A percentile compares a stretch with the other conserved stretches of the same genome.
Evolutionary conservation across 2,329 filamentous ascomycete species (phyloP).

Genomic region (Ramichloridium luteum): DNA sequence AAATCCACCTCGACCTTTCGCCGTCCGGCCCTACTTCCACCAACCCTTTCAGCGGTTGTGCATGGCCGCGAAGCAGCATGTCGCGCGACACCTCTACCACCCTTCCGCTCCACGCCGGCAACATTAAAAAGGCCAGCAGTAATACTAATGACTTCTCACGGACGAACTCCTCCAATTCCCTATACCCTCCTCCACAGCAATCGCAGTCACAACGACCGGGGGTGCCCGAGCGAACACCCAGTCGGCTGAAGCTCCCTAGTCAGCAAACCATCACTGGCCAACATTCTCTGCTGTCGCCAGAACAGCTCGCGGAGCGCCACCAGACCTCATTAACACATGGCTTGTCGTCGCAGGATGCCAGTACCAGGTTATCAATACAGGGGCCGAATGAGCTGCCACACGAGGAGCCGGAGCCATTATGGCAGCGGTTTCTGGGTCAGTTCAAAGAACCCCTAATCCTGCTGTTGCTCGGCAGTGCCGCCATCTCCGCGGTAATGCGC

Average conservation of each 20-base stretch:
- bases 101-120: slow-evolving; percentile 43
- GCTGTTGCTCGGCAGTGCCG: slow-evolving; percentile 78
- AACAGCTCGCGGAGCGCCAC: slow-evolving; percentile 65
- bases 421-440: slow-evolving; percentile 89
- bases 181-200: slow-evolving; percentile 27
- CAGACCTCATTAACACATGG: slow-evolving; percentile 75
- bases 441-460: slow-evolving; percentile 94
- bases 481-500: slow-evolving; percentile 76
- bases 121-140: no score
- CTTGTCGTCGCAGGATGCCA: slow-evolving; percentile 67
- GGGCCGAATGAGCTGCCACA: slow-evolving; percentile 92
- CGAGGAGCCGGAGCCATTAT: slow-evolving; percentile 84
- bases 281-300: slow-evolving; percentile 56
- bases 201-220: slow-evolving; percentile 8
- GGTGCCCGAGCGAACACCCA: slow-evolving; percentile 19
- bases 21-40: no score
- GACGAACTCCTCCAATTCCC: slow-evolving; percentile 27
- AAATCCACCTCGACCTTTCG: no score
- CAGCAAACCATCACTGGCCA: slow-evolving; percentile 34
- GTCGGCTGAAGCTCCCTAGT: slow-evolving; percentile 21
- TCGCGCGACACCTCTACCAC: slow-evolving; percentile 48
- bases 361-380: slow-evolving; percentile 64
- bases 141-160: slow-evolving; percentile 24
- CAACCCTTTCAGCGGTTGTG: background rate
- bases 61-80: slow-evolving; percentile 47